Conservation (phyloP, 148 eudicot genomes). For the Bassia scoparia region DNA sequence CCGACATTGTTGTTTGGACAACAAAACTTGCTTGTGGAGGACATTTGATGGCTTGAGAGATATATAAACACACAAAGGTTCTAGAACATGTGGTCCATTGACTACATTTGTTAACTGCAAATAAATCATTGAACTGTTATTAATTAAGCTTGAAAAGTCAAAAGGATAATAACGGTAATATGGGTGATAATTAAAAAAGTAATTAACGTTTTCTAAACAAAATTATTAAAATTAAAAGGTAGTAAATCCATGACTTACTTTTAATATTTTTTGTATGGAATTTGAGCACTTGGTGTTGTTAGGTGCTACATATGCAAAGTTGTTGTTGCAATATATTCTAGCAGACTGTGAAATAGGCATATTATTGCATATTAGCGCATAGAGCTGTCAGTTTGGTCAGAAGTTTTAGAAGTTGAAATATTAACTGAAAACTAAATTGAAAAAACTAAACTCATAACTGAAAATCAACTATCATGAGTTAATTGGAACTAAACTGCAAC, state of each 20-base stretch:
- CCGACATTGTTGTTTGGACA: background rate
- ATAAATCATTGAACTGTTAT: background rate
- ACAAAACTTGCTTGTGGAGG: background rate
- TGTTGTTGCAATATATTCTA: constrained; percentile 17
- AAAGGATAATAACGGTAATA: background rate
- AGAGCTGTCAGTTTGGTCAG: too few relatives aligned
- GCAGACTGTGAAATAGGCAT: constrained; percentile 13
- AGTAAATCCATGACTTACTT: background rate
- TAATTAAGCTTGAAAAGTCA: background rate
- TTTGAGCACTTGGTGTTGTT: constrained; percentile 17
- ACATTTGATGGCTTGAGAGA: background rate
- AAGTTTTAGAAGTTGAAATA: too few relatives aligned
- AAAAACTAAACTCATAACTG: too few relatives aligned
- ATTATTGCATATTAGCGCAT: too few relatives aligned
- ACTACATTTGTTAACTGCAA: background rate
- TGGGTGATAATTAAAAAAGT: too few relatives aligned
- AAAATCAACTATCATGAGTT: too few relatives aligned
- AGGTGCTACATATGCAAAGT: constrained; percentile 21
- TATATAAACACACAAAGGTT: background rate
- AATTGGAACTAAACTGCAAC: too few relatives aligned
- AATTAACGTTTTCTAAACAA: background rate
- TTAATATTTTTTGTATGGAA: background rate
- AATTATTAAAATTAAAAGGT: too few relatives aligned
- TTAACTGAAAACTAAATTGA: too few relatives aligned
- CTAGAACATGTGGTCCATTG: background rate